Conservation (phyloP, 495 filamentous ascomycete species). For the Glonium stellatum region DNA sequence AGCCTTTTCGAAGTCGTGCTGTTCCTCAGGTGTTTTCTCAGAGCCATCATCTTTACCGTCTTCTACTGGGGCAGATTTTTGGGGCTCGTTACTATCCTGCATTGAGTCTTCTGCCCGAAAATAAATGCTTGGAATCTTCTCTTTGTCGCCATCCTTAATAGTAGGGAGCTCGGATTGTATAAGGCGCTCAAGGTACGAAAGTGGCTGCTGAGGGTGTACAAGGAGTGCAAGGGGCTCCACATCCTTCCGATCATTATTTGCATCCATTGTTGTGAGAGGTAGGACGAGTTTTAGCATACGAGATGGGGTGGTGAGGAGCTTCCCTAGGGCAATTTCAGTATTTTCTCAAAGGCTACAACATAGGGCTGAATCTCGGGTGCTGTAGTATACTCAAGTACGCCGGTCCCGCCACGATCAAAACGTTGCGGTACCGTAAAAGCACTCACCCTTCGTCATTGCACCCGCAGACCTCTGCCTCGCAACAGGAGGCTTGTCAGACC, state of each 20-base stretch:
- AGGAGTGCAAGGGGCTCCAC: constrained; percentile 82
- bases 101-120: constrained; percentile 74
- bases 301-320: constrained; percentile 84
- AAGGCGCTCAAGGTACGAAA: constrained; percentile 85
- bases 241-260: constrained; percentile 52
- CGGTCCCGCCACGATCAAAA: neutral
- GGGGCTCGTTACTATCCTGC: constrained; percentile 47
- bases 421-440: neutral
- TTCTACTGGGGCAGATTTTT: constrained; percentile 29
- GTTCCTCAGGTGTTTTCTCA: constrained; percentile 25
- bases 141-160: constrained; percentile 54
- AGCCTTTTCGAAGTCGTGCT: constrained; percentile 33
- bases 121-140: constrained; percentile 56
- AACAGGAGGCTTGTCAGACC: constrained; percentile 51
- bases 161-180: constrained; percentile 83
- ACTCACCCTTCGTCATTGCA: constrained; percentile 58
- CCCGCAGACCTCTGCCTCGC: constrained; percentile 42
- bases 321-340: constrained; percentile 50
- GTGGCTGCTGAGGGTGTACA: constrained; percentile 84
- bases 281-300: constrained; percentile 83
- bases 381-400: no score
- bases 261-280: constrained; percentile 59
- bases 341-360: neutral
- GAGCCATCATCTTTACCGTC: constrained; percentile 30
- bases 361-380: no score